These are phyloP conservation scores for Wallemia mellicola DNA, from an alignment of 1,284 basidiomycete species.

Conservation along the genomic window DNA sequence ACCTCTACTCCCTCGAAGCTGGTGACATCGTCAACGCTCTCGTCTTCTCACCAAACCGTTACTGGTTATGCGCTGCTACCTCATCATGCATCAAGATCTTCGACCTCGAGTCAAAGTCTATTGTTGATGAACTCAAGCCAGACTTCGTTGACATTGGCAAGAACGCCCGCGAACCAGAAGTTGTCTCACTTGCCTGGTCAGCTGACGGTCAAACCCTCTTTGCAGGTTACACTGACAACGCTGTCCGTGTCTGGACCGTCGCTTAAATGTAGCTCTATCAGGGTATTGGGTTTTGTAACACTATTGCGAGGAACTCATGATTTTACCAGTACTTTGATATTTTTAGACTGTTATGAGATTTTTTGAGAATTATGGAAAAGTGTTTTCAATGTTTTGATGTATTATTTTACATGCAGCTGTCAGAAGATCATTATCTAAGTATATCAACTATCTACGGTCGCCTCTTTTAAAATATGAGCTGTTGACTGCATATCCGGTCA, in stretches of 20 bases:
- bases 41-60: constrained; percentile 97
- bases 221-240: constrained; percentile 75
- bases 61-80: constrained; percentile 99
- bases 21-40: constrained; percentile 97
- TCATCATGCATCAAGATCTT: constrained; percentile 97
- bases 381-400: too few relatives aligned
- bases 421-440: too few relatives aligned
- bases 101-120: constrained; percentile 93
- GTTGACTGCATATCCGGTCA: constrained; percentile 47
- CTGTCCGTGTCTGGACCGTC: constrained; percentile 75
- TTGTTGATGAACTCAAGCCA: constrained; percentile 94
- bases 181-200: constrained; percentile 94
- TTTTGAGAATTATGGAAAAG: background rate
- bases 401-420: too few relatives aligned
- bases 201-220: constrained; percentile 92
- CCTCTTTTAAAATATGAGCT: constrained; percentile 31
- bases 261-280: constrained; percentile 12
- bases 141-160: constrained; percentile 52
- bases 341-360: background rate
- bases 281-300: constrained; percentile 1
- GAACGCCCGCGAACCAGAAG: constrained; percentile 65
- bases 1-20: constrained; percentile 98
- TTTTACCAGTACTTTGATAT: background rate
- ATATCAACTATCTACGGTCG: constrained; percentile 2
- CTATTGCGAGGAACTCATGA: constrained; percentile 1